Evolutionary conservation across 495 filamentous ascomycete genomes (phyloP), one percentile per base, ranked within the genome.

Genomic region (Xylaria intraflava): DNA sequence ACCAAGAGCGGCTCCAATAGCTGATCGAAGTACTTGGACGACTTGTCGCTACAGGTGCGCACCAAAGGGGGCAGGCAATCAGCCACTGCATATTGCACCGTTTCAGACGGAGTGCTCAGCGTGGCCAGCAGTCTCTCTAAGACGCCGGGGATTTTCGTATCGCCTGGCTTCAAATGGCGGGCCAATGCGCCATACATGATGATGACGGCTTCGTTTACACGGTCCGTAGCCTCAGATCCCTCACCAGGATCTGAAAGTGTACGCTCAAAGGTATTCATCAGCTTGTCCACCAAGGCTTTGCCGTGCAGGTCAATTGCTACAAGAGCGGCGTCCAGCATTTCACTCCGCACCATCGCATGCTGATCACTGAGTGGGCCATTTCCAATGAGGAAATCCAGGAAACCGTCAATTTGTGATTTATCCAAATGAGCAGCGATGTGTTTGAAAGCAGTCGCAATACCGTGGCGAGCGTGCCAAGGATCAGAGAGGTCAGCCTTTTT

Each of bases 161-260:
- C 93, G 6, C 90, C 88, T 2, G 83, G 72, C 55, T 86, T 84
- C 38, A 98, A 73, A 75, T 98, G 93, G 24, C 88, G 79, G 11
- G 90, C 93, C 12, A 98, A 71, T 29, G 93, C 90, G 61, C 93
- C 93, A 61, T 97, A 98, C 55, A 98, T 84, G 51, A 98, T 90
- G 56, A 98, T 89, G 23, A 98, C 90, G 3, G 93, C 93, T 71
- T 98, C 93, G 61, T 95, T 96, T 57, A 97, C 87, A 38, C 85
- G 78, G 61, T 98, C 93, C 7, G 84, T 83, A 22, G 81, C 81
- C 58, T 88, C 81, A 3, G 86, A 87, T 16, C 82, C 83, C 57
- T 87, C 85, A 66, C 92, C 87, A 0, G 89, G 87, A 8, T 81
- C 83, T 60, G 90, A 90, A 3, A 98, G 77, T 0, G 86, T 87